Evolutionary conservation across 106 monocot genomes (phyloP), one percentile per base, ranked within the genome.

Genomic region (Dendrobium officinale): DNA sequence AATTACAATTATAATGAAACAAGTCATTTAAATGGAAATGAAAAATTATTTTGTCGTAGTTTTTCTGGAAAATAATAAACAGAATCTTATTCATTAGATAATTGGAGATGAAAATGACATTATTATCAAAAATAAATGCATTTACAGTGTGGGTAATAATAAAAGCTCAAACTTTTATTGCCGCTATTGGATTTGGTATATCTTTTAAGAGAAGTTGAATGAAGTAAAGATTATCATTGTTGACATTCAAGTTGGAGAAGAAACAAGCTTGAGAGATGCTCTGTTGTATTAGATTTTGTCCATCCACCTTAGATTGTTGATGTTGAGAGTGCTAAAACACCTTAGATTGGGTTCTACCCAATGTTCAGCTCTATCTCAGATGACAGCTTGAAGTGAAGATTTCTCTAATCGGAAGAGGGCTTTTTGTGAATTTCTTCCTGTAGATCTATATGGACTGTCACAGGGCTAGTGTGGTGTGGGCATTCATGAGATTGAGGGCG

Each of bases 181-280:
- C 24, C 24, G 24, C 64, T 7, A 6, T 64, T 64, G 20, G 64
- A 64, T 26, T 31, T 37, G 70, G 18, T 61, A 68, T 68, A 27
- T 70, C 31, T 33, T 27, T 27, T 27, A 7, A 24, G 47, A 76
- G 27, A 76, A 76, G 42, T 29, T 61, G 51, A 67, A 73, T 56
- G 4, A 49, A 49, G 27, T 48, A 20, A 31, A 59, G 72, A 17
- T 44, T 85, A 90, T 88, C 88, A 42, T 83, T 88, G 55, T 83
- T 88, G 13, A 80, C 84, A 58, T 80, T 84, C 48, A 88, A 78
- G 51, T 88, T 80, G 77, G 83, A 64, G 80, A 88, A 86, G 66
- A 91, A 78, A 18, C 88, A 88, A 22, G 88, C 88, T 7, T 88
- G 91, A 47, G 91, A 91, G 86, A 88, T 91, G 44, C 84, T 91